A percentile compares a stretch with the other conserved stretches of the same genome.
These are phyloP conservation scores for Avena atlantica DNA, from an alignment of 176 grass and related monocot genomes.

Conservation along the genomic window DNA sequence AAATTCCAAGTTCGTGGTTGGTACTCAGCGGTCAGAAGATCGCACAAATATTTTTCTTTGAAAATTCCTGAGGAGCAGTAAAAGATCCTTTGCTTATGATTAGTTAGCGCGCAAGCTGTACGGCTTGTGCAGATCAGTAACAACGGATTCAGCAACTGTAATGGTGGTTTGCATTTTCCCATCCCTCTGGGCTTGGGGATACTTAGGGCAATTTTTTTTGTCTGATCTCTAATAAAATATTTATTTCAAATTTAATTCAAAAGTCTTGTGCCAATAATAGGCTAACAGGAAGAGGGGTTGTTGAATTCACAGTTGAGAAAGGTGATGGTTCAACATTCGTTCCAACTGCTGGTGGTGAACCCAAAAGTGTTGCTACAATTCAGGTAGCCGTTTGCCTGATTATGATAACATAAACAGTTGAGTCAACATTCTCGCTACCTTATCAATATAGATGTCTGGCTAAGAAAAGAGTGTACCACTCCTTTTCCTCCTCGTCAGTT, in stretches of 20 bases:
- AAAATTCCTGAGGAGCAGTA: not conserved
- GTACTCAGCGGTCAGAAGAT: not conserved
- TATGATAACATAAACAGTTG: constrained; percentile 1
- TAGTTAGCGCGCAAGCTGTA: not conserved
- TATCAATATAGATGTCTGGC: constrained; percentile 6
- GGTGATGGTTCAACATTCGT: constrained; percentile 87
- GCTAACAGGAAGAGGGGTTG: constrained; percentile 88
- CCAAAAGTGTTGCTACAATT: constrained; percentile 77
- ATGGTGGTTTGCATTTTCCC: not conserved
- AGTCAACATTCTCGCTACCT: constrained; percentile 8
- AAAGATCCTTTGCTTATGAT: not conserved
- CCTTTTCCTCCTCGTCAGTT: not conserved
- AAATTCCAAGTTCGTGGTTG: not conserved
- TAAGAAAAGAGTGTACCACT: not conserved
- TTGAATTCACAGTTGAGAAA: constrained; percentile 97
- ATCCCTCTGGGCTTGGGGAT: not conserved
- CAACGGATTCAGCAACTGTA: not conserved
- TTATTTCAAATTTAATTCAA: constrained; percentile 47
- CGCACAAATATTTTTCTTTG: not conserved
- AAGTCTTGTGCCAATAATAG: constrained; percentile 55
- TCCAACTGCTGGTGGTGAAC: constrained; percentile 83
- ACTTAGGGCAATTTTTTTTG: not conserved
- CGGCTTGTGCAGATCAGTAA: not conserved
- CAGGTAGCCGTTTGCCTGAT: constrained; percentile 61
- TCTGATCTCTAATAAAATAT: constrained; percentile 33